Conservation (phyloP, 2,329 filamentous ascomycete genomes). For the Stemphylium beticola region DNA sequence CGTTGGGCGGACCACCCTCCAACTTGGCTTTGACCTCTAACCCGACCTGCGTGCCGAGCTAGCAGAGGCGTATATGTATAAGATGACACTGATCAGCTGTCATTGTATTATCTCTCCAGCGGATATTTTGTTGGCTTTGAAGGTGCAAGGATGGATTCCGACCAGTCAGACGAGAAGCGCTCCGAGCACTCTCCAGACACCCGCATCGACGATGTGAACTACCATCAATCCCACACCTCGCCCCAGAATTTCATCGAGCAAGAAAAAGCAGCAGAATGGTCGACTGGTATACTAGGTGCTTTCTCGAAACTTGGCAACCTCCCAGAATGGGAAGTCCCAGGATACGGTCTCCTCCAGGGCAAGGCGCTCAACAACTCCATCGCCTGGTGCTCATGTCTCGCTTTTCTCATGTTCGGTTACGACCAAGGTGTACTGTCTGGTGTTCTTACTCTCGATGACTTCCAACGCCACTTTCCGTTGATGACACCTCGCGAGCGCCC, state of each 20-base stretch:
- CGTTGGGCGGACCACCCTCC: background rate
- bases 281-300: slow-evolving; percentile 1
- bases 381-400: slow-evolving; percentile 28
- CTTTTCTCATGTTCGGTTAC: slow-evolving; percentile 58
- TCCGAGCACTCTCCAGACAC: slow-evolving; percentile 11
- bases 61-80: background rate
- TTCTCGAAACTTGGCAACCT: slow-evolving; percentile 21
- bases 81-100: background rate
- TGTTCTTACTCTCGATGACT: slow-evolving; percentile 70
- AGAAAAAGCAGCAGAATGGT: slow-evolving; percentile 4
- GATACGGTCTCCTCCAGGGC: slow-evolving; percentile 17
- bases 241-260: slow-evolving; percentile 1
- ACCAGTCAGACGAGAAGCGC: slow-evolving; percentile 7
- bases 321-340: slow-evolving; percentile 24
- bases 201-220: slow-evolving; percentile 4
- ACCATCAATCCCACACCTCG: background rate
- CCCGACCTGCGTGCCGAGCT: background rate
- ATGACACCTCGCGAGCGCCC: slow-evolving; percentile 21
- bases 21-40: background rate
- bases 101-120: background rate
- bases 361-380: slow-evolving; percentile 22
- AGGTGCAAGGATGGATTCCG: slow-evolving; percentile 9
- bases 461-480: slow-evolving; percentile 50
- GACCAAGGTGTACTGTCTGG: slow-evolving; percentile 70
- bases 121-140: background rate